phyloP scores from a whole-genome alignment of 169 alveolate genomes.

The Eimeria nieschulzi region DNA sequence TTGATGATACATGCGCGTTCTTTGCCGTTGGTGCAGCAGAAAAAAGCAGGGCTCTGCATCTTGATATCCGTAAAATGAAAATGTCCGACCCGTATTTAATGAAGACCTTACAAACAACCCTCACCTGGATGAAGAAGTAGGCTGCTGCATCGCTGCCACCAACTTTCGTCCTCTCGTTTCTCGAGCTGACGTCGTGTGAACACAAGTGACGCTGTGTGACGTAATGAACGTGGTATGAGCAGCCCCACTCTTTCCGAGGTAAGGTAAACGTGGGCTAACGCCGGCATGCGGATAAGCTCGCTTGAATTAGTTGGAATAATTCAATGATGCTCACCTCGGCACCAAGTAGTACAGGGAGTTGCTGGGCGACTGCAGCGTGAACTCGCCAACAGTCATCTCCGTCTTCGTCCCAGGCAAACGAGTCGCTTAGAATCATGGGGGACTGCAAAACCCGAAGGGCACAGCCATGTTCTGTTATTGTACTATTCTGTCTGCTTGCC shows the following conservation, averaged over 20 bases:
- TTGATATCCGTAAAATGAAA: too few relatives aligned
- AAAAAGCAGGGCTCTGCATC: background rate
- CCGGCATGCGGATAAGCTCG: too few relatives aligned
- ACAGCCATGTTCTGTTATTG: background rate
- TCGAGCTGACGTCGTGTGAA: background rate
- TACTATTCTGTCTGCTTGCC: background rate
- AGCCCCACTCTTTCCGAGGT: too few relatives aligned
- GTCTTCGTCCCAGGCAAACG: constrained; percentile 42
- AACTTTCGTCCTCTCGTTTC: constrained; percentile 7
- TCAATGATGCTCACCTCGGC: constrained; percentile 17
- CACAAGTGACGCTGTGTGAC: background rate
- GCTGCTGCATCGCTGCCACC: constrained; percentile 29
- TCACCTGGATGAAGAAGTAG: constrained; percentile 44
- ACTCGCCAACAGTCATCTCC: constrained; percentile 65
- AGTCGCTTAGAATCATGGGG: constrained; percentile 11
- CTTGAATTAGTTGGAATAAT: too few relatives aligned
- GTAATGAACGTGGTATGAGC: too few relatives aligned
- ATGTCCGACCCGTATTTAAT: too few relatives aligned
- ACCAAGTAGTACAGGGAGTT: constrained; percentile 39
- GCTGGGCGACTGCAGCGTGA: constrained; percentile 66
- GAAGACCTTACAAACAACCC: background rate
- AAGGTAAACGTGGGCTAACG: too few relatives aligned
- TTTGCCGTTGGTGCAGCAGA: background rate
- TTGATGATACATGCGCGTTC: background rate
- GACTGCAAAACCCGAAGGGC: constrained; percentile 17